phyloP scores from a whole-genome alignment of 441 rosid genomes.

The Flueggea neowawraea region DNA sequence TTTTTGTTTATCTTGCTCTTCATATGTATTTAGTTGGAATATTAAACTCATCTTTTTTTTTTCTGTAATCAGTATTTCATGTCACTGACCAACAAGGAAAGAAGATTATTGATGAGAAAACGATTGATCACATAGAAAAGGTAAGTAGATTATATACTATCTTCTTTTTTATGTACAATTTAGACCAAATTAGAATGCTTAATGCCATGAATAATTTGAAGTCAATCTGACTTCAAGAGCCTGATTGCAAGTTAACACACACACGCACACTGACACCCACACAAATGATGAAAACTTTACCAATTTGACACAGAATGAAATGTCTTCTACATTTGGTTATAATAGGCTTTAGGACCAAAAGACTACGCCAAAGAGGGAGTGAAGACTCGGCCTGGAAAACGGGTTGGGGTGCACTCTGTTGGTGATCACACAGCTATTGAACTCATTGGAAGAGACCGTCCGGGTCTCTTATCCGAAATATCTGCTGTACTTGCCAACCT shows the following conservation, averaged over 20 bases:
- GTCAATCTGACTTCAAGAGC: too few species aligned
- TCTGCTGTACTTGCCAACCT: constrained; percentile 80
- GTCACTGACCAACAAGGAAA: constrained; percentile 87
- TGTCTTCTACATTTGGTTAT: neutral
- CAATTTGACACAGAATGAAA: too few species aligned
- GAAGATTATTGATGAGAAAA: constrained; percentile 67
- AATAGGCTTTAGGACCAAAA: constrained; percentile 82
- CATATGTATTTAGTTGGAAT: neutral
- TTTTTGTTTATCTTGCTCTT: neutral
- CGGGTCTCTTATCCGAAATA: constrained; percentile 86
- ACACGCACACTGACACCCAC: too few species aligned
- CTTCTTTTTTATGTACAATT: neutral
- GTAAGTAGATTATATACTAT: constrained; percentile 23
- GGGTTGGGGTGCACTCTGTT: constrained; percentile 72
- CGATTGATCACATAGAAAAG: constrained; percentile 78
- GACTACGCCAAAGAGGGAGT: constrained; percentile 42
- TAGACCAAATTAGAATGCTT: too few species aligned
- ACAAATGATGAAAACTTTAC: too few species aligned
- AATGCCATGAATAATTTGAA: too few species aligned
- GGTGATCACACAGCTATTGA: constrained; percentile 89
- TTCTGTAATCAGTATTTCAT: constrained; percentile 54
- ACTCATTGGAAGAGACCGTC: constrained; percentile 81
- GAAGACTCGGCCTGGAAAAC: constrained; percentile 58
- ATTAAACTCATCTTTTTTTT: neutral
- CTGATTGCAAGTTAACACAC: too few species aligned